phyloP scores from a whole-genome alignment of 2,329 filamentous ascomycete genomes.

The Diaporthe capsici region DNA sequence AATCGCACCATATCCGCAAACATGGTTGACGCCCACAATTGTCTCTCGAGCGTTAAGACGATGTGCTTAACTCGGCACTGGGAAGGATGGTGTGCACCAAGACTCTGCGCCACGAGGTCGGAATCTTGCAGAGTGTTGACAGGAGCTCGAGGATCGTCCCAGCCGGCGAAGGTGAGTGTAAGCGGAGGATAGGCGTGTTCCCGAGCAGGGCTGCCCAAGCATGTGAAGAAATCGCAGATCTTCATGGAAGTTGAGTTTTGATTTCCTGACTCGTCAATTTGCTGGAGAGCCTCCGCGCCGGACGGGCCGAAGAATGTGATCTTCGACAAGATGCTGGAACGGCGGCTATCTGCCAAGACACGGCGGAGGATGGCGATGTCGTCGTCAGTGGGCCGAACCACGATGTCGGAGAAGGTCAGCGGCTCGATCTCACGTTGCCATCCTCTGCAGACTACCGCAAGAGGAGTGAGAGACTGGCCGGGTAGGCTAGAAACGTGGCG shows the following conservation, averaged over 20 bases:
- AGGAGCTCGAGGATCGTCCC: not conserved
- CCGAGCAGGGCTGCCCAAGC: not conserved
- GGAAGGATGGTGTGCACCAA: too few relatives aligned
- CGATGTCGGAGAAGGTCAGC: not conserved
- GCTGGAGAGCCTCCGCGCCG: not conserved
- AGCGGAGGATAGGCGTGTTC: not conserved
- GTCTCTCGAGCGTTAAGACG: not conserved
- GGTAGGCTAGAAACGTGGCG: not conserved
- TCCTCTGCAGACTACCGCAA: not conserved
- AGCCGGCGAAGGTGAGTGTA: not conserved
- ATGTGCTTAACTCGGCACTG: not conserved
- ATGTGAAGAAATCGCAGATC: not conserved
- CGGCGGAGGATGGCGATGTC: not conserved
- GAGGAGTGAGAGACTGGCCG: not conserved
- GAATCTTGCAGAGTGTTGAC: not conserved
- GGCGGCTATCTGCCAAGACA: not conserved
- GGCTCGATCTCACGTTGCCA: not conserved
- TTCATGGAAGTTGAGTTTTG: not conserved
- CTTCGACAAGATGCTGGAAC: not conserved
- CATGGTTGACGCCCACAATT: too few relatives aligned
- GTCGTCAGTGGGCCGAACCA: not conserved
- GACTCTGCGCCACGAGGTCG: not conserved
- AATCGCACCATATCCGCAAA: not conserved
- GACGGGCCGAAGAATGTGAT: not conserved
- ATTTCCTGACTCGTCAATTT: not conserved